Evolutionary conservation across 176 grass and related monocot genomes (phyloP).

Genomic region (Coix lacrymajobi): DNA sequence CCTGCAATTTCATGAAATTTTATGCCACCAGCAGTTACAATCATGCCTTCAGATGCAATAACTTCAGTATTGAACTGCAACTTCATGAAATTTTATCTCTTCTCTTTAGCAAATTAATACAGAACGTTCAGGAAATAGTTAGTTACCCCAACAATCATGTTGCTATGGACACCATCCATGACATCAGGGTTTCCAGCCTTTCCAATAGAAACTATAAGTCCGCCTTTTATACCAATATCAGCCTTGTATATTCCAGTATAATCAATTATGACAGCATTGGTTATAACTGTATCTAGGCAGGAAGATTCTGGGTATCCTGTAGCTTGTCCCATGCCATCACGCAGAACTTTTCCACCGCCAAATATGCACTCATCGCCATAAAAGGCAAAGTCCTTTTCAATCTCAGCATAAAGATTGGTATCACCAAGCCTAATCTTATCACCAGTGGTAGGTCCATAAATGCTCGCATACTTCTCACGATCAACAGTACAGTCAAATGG

Average conservation of each 20-base stretch:
- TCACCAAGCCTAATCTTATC: slow-evolving; percentile 97
- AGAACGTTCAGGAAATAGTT: slow-evolving; percentile 8
- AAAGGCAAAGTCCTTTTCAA: slow-evolving; percentile 81
- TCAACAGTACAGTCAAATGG: slow-evolving; percentile 53
- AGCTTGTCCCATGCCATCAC: slow-evolving; percentile 93
- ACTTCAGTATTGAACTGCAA: slow-evolving; percentile 90
- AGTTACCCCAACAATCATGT: slow-evolving; percentile 95
- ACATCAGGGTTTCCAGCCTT: slow-evolving; percentile 97
- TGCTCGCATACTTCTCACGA: slow-evolving; percentile 84
- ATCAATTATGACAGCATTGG: slow-evolving; percentile 92
- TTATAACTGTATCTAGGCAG: slow-evolving; percentile 88
- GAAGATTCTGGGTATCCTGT: slow-evolving; percentile 45
- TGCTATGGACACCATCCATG: slow-evolving; percentile 72
- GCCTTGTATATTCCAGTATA: slow-evolving; percentile 98
- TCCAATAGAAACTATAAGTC: slow-evolving; percentile 65
- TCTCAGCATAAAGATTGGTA: slow-evolving; percentile 83
- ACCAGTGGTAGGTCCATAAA: slow-evolving; percentile 92
- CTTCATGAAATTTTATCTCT: neutral
- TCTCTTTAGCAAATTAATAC: slow-evolving; percentile 8
- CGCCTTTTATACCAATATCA: slow-evolving; percentile 90
- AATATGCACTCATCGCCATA: slow-evolving; percentile 98
- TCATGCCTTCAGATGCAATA: slow-evolving; percentile 88
- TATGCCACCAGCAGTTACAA: slow-evolving; percentile 92
- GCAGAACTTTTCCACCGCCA: slow-evolving; percentile 92
- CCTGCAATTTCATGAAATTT: slow-evolving; percentile 52